A percentile compares a stretch with the other conserved stretches of the same genome.
These are phyloP conservation scores for Lindgomyces ingoldianus DNA, from an alignment of 495 filamentous ascomycete genomes.

Conservation along the genomic window DNA sequence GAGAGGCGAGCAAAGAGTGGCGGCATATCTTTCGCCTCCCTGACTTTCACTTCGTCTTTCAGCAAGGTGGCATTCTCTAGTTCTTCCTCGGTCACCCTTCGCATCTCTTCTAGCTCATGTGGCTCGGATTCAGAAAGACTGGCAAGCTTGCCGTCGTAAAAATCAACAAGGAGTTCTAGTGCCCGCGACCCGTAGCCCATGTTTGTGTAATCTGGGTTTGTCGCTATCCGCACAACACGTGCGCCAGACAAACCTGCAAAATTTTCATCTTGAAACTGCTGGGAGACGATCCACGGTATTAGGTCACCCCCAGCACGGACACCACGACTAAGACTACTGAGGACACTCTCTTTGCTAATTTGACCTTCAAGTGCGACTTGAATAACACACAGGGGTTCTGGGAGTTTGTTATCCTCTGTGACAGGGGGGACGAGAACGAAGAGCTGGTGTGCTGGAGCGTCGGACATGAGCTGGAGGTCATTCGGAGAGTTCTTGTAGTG, in stretches of 20 bases:
- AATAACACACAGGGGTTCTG: slow-evolving; percentile 92
- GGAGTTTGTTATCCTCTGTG: slow-evolving; percentile 72
- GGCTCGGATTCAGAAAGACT: slow-evolving; percentile 62
- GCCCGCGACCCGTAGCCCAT: slow-evolving; percentile 96
- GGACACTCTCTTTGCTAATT: slow-evolving; percentile 88
- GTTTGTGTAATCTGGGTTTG: slow-evolving; percentile 87
- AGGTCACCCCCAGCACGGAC: slow-evolving; percentile 90
- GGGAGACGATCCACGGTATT: slow-evolving; percentile 96
- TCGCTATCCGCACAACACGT: slow-evolving; percentile 90
- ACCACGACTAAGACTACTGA: slow-evolving; percentile 84
- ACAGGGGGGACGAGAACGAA: slow-evolving; percentile 92
- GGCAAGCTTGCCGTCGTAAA: slow-evolving; percentile 93
- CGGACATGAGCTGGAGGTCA: slow-evolving; percentile 95
- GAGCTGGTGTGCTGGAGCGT: slow-evolving; percentile 95
- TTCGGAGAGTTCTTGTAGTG: slow-evolving; percentile 99
- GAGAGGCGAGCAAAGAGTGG: slow-evolving; percentile 87
- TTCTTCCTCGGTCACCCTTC: slow-evolving; percentile 81
- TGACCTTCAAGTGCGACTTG: slow-evolving; percentile 93
- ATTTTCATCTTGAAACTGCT: slow-evolving; percentile 97
- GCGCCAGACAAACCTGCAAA: slow-evolving; percentile 94
- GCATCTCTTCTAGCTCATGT: slow-evolving; percentile 61
- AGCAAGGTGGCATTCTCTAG: slow-evolving; percentile 75
- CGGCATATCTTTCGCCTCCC: slow-evolving; percentile 88
- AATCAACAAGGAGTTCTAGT: slow-evolving; percentile 80
- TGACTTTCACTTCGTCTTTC: slow-evolving; percentile 83